These are phyloP conservation scores for Pyrus bretschneideri DNA, from an alignment of 306 rosid genomes.

Conservation along the genomic window DNA sequence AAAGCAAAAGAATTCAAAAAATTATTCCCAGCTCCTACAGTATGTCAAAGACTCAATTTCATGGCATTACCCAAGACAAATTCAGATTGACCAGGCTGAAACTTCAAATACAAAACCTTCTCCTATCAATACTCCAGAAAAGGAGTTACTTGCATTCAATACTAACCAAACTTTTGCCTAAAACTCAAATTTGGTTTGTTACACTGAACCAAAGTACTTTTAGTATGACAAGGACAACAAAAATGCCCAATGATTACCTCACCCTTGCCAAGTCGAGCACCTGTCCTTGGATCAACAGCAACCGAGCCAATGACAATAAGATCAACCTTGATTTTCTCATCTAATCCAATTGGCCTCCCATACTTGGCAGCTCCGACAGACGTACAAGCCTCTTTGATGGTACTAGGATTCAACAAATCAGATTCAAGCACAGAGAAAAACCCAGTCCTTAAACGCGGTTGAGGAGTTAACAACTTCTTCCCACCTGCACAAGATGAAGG, in stretches of 20 bases:
- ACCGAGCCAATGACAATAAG: constrained; percentile 84
- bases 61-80: background rate
- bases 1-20: background rate
- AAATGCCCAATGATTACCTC: constrained; percentile 42
- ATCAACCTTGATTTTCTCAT: constrained; percentile 76
- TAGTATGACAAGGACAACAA: background rate
- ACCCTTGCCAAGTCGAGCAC: constrained; percentile 94
- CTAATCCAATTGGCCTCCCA: constrained; percentile 73
- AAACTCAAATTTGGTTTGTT: background rate
- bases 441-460: constrained; percentile 84
- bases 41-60: background rate
- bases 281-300: constrained; percentile 82
- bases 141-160: background rate
- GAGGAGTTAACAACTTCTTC: constrained; percentile 82
- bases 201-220: background rate
- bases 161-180: background rate
- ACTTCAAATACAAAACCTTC: background rate
- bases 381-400: constrained; percentile 65
- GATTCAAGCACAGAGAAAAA: constrained; percentile 74
- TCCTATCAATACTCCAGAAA: background rate
- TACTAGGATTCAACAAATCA: constrained; percentile 30
- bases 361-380: constrained; percentile 82
- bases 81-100: background rate
- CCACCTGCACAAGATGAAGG: constrained; percentile 38
- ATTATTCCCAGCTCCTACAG: background rate